Evolutionary conservation across 2,329 filamentous ascomycete species (phyloP), one percentile per base, ranked within the genome.

Genomic region (Fusarium graminum): DNA sequence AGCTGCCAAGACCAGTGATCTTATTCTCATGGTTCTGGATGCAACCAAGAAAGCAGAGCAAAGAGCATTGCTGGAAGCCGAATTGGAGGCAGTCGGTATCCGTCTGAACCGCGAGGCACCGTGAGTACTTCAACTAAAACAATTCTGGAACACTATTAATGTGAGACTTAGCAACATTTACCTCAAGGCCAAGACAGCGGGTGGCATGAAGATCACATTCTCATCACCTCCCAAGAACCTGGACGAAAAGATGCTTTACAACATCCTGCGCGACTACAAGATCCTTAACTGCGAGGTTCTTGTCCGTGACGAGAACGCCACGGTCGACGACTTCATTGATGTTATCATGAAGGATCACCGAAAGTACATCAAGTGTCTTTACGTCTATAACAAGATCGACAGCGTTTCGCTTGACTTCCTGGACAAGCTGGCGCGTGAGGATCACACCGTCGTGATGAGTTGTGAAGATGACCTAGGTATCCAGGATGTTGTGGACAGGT

Each of bases 381-480:
- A 99, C 80, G 94, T 98, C 30, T 99, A 99, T 88, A 99, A 99
- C 90, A 99, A 99, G 82, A 97, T 99, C 81, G 95, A 99, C 81
- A 90, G 88, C 77, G 92, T 99, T 62, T 94, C 91, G 40, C 87
- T 99, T 68, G 93, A 97, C 76, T 97, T 96, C 80, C 87, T 99
- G 45, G 92, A 99, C 82, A 89, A 91, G 76, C 85, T 99, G 22
- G 95, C 96, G 7, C 90, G 93, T 62, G 96, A 99, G 80, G 92
- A 93, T 4, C 85, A 98, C 78, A 98, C 96, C 1, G 93, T 91
- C 26, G 94, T 99, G 75, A 99, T 99, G 95, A 93, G 89, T 75
- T 99, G 96, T 78, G 96, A 99, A 82, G 86, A 97, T 11, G 93
- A 98, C 75, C 86, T 99, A 2, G 95, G 95, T 16, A 91, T 99